Base-by-base conservation (phyloP, 2,329 filamentous ascomycete genomes). In the Nothophoma quercina region DNA sequence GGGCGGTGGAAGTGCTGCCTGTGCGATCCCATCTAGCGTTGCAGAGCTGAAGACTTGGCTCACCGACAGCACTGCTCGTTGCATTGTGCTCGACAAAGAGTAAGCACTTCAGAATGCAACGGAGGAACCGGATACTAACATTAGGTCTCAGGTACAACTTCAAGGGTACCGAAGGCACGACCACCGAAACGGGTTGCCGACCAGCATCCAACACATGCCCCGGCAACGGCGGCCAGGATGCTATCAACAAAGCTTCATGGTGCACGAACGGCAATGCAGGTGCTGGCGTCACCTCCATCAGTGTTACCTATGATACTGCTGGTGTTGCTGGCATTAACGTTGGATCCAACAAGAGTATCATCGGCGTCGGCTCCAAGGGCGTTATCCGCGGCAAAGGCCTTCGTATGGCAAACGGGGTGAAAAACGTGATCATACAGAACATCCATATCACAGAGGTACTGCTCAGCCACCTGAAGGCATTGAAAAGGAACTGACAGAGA, bases 21-120 rank as follows among this genome's bases (percentile, higher is more conserved):
- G 82, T 22, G 82, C 82, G 15, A 82, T 83, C 60, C 85, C 85
- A 10, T 75, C 69, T 15, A 81, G 77, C 40, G 84, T 71, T 35
- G 77, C 72, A 19, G 77, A 88, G 78, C 79, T 87, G 35, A 79
- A 81, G 68, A 78, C 75, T 13, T 87, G 85, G 73, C 79, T 87
- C 5, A 77, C 77, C 8, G 83, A 86, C 65, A 73, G 69, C 52
- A 66, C 73, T 25, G 62, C 84, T 10, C 79, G 83, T n/a, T 80
- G 82, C 54, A 86, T 87, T 60, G 76, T 86, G 42, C 75, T 87
- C 16, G 77, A 79, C 63, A 81, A 83, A 45, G 64, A 67, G 59
- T 50, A 12, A 40, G 41, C 16, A 12, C 19, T 8, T 8, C 10
- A 15, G 21, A 22, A n/a, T 15, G 51, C 29, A 9, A 36, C 8